Base-by-base conservation (phyloP, 148 eudicot genomes). In the Fagopyrum esculentum region DNA sequence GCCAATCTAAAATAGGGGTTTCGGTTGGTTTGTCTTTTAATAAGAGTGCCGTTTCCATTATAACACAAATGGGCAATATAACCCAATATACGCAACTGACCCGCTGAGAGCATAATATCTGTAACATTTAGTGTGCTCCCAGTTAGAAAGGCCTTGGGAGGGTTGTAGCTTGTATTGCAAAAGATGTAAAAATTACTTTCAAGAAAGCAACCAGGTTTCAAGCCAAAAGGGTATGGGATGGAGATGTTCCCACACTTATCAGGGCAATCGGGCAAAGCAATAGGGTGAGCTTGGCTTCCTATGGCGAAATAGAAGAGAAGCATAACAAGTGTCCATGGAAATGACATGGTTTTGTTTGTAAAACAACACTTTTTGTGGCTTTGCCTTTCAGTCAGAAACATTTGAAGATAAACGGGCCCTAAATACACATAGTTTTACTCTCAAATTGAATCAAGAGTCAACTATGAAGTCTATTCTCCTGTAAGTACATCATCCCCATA, bases 201-300 rank as follows among this genome's bases (percentile, higher is more conserved):
- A 29, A 22, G 68, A 22, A n/a, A 60, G 30, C 68, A 60, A 9
- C 68, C 68, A 3, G 68, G 43, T 29, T 60, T 60, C 7, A 19
- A 22, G 68, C 68, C 68, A 60, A 60, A 60, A 9, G 68, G 68
- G 68, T 60, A 60, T 26, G 68, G 68, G 30, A 26, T 26, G 30
- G 68, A n/a, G 43, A 60, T 29, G 10, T 60, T 60, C 30, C 68
- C 68, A 60, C 43, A 26, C 15, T 19, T 60, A 5, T 60, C 40
- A n/a, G 68, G 68, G 30, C 68, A 60, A 26, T 5, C 40, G 68
- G 68, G 68, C 43, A 60, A 29, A 1, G 68, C 26, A 60, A 22
- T 60, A 1, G 22, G 61, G 26, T 4, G 16, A n/a, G 68, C 19
- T 26, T 26, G 15, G 40, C 29, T 29, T 35, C 40, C 40, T 35